A percentile compares a stretch with the other conserved stretches of the same genome.
Evolutionary conservation across 257 asterid species (phyloP).

Genomic region (Knoxia roxburghii): DNA sequence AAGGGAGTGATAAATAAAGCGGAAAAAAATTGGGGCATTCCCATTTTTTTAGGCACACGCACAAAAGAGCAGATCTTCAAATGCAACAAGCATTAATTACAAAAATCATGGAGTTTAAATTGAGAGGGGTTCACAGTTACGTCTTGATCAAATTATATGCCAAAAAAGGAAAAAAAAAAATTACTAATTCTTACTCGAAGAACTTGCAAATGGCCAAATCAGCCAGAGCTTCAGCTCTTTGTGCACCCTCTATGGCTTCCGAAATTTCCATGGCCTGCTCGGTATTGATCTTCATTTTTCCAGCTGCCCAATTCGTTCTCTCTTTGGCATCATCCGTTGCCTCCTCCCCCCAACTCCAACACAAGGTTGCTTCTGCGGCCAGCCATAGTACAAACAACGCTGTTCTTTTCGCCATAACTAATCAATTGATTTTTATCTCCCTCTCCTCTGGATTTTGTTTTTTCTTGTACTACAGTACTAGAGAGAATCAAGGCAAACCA

Average conservation of each 20-base stretch:
- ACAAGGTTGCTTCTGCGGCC: not conserved
- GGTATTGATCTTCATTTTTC: not conserved
- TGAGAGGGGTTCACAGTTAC: not conserved
- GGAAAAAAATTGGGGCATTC: not conserved
- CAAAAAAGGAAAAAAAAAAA: not conserved
- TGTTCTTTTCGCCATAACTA: slow-evolving; percentile 18
- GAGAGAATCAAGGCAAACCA: not conserved
- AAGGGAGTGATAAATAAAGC: not conserved
- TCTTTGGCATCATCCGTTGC: slow-evolving; percentile 12
- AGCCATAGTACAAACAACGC: slow-evolving; percentile 13
- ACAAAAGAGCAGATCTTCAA: not conserved
- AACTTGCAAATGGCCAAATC: slow-evolving; percentile 41
- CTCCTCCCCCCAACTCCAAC: slow-evolving; percentile 20
- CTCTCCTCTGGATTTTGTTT: too few species aligned
- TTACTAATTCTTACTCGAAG: slow-evolving; percentile 33
- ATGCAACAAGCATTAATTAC: too few species aligned
- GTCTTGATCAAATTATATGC: too few species aligned
- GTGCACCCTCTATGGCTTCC: slow-evolving; percentile 21
- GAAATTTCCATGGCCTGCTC: slow-evolving; percentile 12
- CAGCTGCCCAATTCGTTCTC: slow-evolving; percentile 11
- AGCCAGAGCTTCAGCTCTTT: slow-evolving; percentile 36
- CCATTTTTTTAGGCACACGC: too few species aligned
- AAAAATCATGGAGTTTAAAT: too few species aligned
- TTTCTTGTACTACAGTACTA: not conserved
- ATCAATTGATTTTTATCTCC: not conserved